Percentiles rank a stretch among this genome's conserved stretches.
These are phyloP conservation scores for Blepharisma stoltei DNA, from an alignment of 73 alveolate species.

Conservation along the genomic window DNA sequence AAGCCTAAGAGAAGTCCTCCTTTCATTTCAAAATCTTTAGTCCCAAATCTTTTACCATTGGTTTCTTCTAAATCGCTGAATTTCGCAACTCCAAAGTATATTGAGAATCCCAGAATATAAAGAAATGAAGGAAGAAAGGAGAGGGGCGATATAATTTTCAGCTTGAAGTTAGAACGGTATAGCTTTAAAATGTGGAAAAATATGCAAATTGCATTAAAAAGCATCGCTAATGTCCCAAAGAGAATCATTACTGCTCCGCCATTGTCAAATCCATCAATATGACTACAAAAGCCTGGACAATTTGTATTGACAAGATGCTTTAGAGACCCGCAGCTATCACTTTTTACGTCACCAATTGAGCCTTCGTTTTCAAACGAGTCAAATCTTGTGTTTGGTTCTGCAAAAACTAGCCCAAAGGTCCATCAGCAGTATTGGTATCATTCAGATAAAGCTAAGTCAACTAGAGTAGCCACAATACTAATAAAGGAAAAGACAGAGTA, in stretches of 20 bases:
- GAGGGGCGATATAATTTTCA: neutral
- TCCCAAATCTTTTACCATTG: slow-evolving; percentile 2
- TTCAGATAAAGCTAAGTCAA: neutral
- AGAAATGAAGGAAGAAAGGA: neutral
- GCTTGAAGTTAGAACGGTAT: neutral
- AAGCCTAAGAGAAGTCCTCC: neutral
- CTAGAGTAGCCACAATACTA: neutral
- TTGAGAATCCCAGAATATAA: neutral
- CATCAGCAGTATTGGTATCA: slow-evolving; percentile 22
- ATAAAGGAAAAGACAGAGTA: neutral
- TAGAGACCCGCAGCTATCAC: neutral
- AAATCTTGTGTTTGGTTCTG: neutral
- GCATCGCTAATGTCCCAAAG: neutral
- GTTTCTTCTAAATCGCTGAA: neutral
- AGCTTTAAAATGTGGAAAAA: slow-evolving; percentile 15
- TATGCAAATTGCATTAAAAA: neutral
- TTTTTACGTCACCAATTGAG: neutral
- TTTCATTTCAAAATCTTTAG: neutral
- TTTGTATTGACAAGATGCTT: neutral
- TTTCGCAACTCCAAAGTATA: neutral
- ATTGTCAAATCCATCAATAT: neutral
- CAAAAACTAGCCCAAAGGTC: slow-evolving; percentile 1
- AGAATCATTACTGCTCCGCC: slow-evolving; percentile 12
- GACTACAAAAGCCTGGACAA: slow-evolving; percentile 2
- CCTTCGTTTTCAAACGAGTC: neutral